These are phyloP conservation scores for Paraphoma sp. DNA, from an alignment of 2,329 filamentous ascomycete species.

Conservation along the genomic window DNA sequence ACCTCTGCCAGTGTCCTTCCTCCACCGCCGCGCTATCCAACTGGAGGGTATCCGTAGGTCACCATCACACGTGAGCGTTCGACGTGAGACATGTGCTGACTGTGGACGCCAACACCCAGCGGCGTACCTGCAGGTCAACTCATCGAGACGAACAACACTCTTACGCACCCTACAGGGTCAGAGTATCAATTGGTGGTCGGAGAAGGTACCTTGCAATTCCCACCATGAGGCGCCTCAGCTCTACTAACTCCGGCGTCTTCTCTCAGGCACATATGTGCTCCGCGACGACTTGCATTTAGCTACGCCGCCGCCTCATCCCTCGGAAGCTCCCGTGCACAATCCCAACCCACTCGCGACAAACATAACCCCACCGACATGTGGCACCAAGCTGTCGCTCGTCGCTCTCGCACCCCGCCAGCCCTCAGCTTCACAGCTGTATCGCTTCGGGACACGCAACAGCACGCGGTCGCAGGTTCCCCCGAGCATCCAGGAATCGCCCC, in stretches of 20 bases:
- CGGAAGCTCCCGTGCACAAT: constrained; percentile 84
- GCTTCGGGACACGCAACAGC: constrained; percentile 51
- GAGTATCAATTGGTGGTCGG: constrained; percentile 92
- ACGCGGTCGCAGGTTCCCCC: constrained; percentile 50
- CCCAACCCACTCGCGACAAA: constrained; percentile 90
- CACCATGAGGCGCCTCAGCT: constrained; percentile 11
- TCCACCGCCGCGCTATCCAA: constrained; percentile 85
- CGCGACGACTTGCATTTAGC: constrained; percentile 92
- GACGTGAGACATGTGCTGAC: too few relatives aligned
- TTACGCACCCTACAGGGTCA: constrained; percentile 78
- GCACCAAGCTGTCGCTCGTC: constrained; percentile 83
- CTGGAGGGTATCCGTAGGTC: constrained; percentile 46
- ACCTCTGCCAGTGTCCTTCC: constrained; percentile 65
- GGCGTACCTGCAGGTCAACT: constrained; percentile 75
- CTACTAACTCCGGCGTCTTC: constrained; percentile 9
- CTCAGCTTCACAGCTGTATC: constrained; percentile 51
- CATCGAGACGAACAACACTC: constrained; percentile 92
- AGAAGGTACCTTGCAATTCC: constrained; percentile 69
- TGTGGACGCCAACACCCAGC: constrained; percentile 63
- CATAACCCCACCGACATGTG: constrained; percentile 80
- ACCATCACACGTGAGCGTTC: not conserved
- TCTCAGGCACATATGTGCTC: constrained; percentile 81
- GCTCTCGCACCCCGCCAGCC: constrained; percentile 65
- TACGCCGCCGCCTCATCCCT: constrained; percentile 93
- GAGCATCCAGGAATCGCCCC: constrained; percentile 54